These are phyloP conservation scores for Boletus reticuloceps DNA, from an alignment of 768 basidiomycete species.

Conservation along the genomic window DNA sequence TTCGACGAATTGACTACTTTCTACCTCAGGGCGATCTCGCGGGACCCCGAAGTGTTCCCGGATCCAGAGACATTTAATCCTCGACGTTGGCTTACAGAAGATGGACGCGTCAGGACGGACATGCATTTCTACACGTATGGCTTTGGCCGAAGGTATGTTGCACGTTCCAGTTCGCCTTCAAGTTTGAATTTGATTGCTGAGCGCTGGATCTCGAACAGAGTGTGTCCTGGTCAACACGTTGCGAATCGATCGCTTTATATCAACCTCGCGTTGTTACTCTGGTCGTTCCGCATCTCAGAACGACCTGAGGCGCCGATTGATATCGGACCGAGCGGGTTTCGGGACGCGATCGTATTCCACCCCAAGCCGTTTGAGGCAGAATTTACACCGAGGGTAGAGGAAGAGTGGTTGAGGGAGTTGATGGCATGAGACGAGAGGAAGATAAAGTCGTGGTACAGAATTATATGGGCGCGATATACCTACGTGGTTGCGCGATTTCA, in stretches of 20 bases:
- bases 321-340: constrained; percentile 43
- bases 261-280: constrained; percentile 57
- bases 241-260: constrained; percentile 50
- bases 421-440: background rate
- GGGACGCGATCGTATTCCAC: constrained; percentile 53
- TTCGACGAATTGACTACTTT: background rate
- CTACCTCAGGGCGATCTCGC: constrained; percentile 9
- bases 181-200: too few relatives aligned
- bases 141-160: background rate
- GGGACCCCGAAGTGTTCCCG: constrained; percentile 11
- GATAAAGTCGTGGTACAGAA: too few relatives aligned
- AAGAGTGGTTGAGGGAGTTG: constrained; percentile 11
- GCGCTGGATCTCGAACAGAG: constrained; percentile 27
- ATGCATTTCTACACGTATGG: constrained; percentile 2
- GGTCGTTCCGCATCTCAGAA: constrained; percentile 55
- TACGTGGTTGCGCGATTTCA: background rate
- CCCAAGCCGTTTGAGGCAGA: constrained; percentile 54
- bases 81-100: constrained; percentile 3
- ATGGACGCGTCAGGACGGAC: background rate
- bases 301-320: constrained; percentile 54
- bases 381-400: constrained; percentile 46
- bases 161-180: too few relatives aligned
- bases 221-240: constrained; percentile 59
- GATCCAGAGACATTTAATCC: constrained; percentile 16
- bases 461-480: background rate